Evolutionary conservation across 306 rosid genomes (phyloP).

Genomic region (Corylus avellana): DNA sequence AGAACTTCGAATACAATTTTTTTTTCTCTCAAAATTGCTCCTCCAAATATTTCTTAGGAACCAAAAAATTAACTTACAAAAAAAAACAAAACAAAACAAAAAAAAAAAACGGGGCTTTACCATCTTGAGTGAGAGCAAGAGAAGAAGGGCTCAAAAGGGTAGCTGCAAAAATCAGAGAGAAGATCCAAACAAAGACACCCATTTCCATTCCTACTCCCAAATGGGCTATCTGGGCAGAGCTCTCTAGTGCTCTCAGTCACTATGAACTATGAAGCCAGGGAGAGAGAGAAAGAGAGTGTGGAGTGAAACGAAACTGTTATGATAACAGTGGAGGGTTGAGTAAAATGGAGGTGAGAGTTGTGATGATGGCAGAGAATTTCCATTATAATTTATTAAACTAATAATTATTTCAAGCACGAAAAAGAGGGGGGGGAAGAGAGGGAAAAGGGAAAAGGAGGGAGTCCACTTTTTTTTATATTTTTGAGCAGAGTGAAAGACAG

Average conservation of each 20-base stretch:
- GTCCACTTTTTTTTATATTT: constrained; percentile 34
- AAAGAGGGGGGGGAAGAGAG: constrained; percentile 25
- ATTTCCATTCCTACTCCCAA: constrained; percentile 35
- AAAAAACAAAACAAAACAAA: not conserved
- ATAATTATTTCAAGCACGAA: constrained; percentile 41
- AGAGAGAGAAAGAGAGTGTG: not conserved
- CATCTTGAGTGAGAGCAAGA: constrained; percentile 77
- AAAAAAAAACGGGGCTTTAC: constrained; percentile 38
- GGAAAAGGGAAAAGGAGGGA: not conserved
- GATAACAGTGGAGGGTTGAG: constrained; percentile 29
- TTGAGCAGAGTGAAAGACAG: constrained; percentile 38
- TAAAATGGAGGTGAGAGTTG: constrained; percentile 21
- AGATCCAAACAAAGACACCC: constrained; percentile 40
- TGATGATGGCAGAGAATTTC: constrained; percentile 28
- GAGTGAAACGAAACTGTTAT: constrained; percentile 17
- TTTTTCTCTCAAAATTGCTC: not conserved
- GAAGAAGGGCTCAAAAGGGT: constrained; percentile 38
- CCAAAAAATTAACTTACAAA: not conserved
- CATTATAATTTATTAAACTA: constrained; percentile 25
- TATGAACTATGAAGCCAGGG: not conserved
- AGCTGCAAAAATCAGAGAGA: constrained; percentile 35
- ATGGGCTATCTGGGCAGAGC: constrained; percentile 11
- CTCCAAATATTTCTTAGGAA: not conserved
- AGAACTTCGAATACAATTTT: too few relatives aligned
- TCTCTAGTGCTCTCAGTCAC: not conserved